Evolutionary conservation across 1,139 yeast genomes (phyloP), one percentile per base, ranked within the genome.

Genomic region (Insectozyma bohioensis): DNA sequence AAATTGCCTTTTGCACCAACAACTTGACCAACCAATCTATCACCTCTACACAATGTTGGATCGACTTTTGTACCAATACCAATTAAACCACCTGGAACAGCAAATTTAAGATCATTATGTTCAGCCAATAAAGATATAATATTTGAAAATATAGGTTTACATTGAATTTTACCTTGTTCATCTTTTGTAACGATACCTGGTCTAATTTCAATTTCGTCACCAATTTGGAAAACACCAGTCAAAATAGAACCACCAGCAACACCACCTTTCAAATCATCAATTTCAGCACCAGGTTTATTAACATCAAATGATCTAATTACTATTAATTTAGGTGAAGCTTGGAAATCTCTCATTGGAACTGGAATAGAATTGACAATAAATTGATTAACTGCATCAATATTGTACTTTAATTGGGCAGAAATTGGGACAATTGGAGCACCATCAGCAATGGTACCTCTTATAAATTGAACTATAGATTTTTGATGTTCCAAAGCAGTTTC

Each of bases 21-120:
- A 40, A 94, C 98, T 71, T 94, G 98, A 53, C 99, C 99, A 41
- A 94, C 97, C 56, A 94, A 77, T 72, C 98, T 85, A 70, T 94
- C 99, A 40, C 98, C 99, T 71, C 98, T 85, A 75, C 99, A 94
- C 52, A 94, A 73, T 6, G 98, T 92, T 43, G 99, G 99, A 63
- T 94, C 98, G 47, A 94, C 95, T 67, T 87, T 86, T 37, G 98
- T 92, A 71, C 99, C 99, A 38, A 94, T 97, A 78, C 99, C 99
- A 54, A 94, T 94, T 59, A 94, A 78, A 47, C 99, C 99, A 79
- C 99, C 99, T 31, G 99, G 99, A 53, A 94, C 98, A 34, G 99
- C 99, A 56, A 92, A 94, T 61, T 92, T 92, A 65, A 94, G 79
- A 61, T 90, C 97, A 55, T 94, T 94, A 65, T 92, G 90, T 67